A percentile compares a stretch with the other conserved stretches of the same genome.
These are phyloP conservation scores for Sherardia arvensis DNA, from an alignment of 257 asterid genomes.

Conservation along the genomic window DNA sequence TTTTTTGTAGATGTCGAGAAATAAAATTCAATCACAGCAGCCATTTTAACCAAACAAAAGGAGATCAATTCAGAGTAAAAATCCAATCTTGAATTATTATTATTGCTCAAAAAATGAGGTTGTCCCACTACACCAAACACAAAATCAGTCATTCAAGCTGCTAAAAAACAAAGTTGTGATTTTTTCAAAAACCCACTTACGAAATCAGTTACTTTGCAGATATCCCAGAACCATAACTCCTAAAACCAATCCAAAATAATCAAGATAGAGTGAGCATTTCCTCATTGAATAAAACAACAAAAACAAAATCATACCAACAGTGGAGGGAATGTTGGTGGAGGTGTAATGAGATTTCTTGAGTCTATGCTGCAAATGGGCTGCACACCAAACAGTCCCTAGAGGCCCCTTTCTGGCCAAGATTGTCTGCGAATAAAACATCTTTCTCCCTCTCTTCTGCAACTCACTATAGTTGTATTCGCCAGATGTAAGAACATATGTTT, in stretches of 20 bases:
- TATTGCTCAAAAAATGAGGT: neutral
- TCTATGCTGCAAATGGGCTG: slow-evolving; percentile 79
- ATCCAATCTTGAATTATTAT: neutral
- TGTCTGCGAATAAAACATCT: slow-evolving; percentile 81
- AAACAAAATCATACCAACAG: slow-evolving; percentile 44
- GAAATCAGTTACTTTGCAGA: neutral
- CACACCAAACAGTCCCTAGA: slow-evolving; percentile 90
- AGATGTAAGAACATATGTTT: neutral
- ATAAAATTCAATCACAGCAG: neutral
- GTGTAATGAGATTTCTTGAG: slow-evolving; percentile 64
- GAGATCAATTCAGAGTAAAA: neutral
- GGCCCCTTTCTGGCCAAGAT: slow-evolving; percentile 78
- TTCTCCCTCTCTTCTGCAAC: slow-evolving; percentile 9
- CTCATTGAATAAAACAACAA: neutral
- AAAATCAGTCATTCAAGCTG: no score
- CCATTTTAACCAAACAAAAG: neutral
- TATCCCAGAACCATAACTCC: neutral
- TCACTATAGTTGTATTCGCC: neutral
- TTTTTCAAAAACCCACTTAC: neutral
- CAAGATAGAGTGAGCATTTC: neutral
- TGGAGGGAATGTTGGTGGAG: slow-evolving; percentile 48
- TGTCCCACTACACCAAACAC: neutral
- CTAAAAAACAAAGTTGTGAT: neutral
- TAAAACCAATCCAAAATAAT: neutral
- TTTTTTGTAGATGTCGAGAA: neutral